Evolutionary conservation across 495 filamentous ascomycete genomes (phyloP).

Genomic region (Neurospora sp.): DNA sequence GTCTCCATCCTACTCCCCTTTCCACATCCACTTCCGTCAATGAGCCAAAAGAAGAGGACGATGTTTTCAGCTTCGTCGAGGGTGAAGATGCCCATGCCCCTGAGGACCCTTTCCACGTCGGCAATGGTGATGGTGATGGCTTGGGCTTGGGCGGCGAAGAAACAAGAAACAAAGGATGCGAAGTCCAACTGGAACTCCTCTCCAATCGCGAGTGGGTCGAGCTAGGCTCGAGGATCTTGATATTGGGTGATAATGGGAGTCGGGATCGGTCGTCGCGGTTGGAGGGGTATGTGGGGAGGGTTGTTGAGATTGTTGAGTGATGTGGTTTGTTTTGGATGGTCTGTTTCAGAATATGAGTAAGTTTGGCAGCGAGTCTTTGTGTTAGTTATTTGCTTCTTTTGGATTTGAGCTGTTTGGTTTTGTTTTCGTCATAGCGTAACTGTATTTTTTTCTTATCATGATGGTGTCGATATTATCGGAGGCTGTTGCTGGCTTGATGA

Average conservation of each 20-base stretch:
- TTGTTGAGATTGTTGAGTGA: conserved; percentile 47
- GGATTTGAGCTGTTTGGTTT: not conserved
- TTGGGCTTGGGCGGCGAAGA: conserved; percentile 12
- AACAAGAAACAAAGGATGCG: conserved; percentile 33
- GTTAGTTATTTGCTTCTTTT: not conserved
- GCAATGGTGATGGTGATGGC: not conserved
- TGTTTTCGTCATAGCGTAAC: not conserved
- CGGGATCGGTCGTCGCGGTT: conserved; percentile 48
- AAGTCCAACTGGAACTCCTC: conserved; percentile 67
- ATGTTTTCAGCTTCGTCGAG: not conserved
- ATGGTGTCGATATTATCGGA: not conserved
- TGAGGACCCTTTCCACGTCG: conserved; percentile 17
- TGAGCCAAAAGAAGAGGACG: not conserved
- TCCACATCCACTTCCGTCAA: not conserved
- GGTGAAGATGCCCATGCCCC: conserved; percentile 23
- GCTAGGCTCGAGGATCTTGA: conserved; percentile 63
- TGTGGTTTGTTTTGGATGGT: not conserved
- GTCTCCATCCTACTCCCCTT: too few relatives aligned
- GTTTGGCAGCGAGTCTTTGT: conserved; percentile 1
- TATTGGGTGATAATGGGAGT: conserved; percentile 45
- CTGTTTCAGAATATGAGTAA: not conserved
- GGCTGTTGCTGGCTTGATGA: not conserved
- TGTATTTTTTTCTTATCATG: not conserved
- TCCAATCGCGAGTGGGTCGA: conserved; percentile 79
- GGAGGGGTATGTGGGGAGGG: conserved; percentile 55